Base-by-base conservation (phyloP, 2,329 filamentous ascomycete species). In the Xylaria arbuscula region DNA sequence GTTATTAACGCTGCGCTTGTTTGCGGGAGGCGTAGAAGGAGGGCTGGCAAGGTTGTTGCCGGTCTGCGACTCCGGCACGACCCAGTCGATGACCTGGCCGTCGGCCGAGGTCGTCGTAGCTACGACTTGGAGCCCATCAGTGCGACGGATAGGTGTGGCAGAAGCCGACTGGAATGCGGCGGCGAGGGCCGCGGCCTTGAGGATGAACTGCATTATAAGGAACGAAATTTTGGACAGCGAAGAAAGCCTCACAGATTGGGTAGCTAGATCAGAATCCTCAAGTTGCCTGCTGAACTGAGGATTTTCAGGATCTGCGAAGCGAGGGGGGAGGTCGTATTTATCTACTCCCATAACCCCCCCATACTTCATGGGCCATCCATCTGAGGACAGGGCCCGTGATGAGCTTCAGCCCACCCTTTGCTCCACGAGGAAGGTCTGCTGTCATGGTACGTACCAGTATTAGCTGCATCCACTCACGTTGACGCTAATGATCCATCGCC, bases 141-240 rank as follows among this genome's bases (percentile, higher is more conserved):
- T 17, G 50, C 63, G 66, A 34, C 36, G 45, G 4, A 70, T 24
- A 3, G 69, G 69, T n/a, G 62, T 45, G 15, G 69, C 67, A 11
- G 64, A 67, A 9, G 61, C 50, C 2, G 64, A 53, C 9, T 69
- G 67, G 36, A 71, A 54, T 2, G 45, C 54, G 24, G 42, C 64
- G 48, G 67, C 69, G 38, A 71, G n/a, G n/a, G 67, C 64, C 64
- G 67, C 67, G 19, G 61, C 67, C 45, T 70, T 71, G 57, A 71
- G 36, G 36, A 70, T 40, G 34, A 67, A 45, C 64, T 63, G 56
- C 64, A 67, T 71, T 32, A 13, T 62, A 51, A 42, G 10, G n/a
- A 24, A 36, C 3, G 13, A 19, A 19, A 36, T 24, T 60, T 24
- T 7, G 45, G 34, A 51, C 6, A 59, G 34, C 32, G 51, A 61